Base-by-base conservation (phyloP, 169 alveolate genomes). In the Plasmodium gonderi region DNA sequence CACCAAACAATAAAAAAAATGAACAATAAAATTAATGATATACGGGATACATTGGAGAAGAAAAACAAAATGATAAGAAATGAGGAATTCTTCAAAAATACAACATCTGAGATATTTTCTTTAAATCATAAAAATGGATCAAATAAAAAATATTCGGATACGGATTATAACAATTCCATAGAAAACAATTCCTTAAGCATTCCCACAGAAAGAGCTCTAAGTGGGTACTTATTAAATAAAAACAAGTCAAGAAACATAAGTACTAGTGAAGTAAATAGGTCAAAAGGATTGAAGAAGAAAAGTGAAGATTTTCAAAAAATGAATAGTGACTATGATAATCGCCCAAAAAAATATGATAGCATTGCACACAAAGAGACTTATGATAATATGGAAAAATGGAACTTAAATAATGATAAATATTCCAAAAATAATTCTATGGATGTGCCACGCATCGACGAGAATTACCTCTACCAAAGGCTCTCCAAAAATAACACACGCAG, bases 1-100 rank as follows among this genome's bases (percentile, higher is more conserved):
- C 81, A 83, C 31, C 92, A 83, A 83, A 83, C 92, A 17, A 69
- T 83, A 26, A 83, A 83, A 83, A 83, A 83, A 49, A 29, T 83
- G 75, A 83, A 83, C 64, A 44, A 68, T 49, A 83, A 83, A 83
- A 83, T 83, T 47, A 83, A 68, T 29, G 92, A 83, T 23, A 83
- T 83, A 4, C 14, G 51, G 42, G 65, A 29, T 31, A 74, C 92
- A 51, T 12, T 83, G 44, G 92, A 83, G 20, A 83, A 64, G 83
- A 68, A 83, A 83, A 83, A 83, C 64, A 83, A 72, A 49, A 69
- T 83, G 3, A 60, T 60, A 36, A 23, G 40, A 26, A 83, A 83
- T 47, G 82, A 83, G 26, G 69, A 64, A 36, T 69, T 83, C 36
- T n/a, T 31, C 26, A 83, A 49, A 83, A 51, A 36, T 29, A 36